Conservation (phyloP, 306 rosid genomes). For the Quercus mongolica region DNA sequence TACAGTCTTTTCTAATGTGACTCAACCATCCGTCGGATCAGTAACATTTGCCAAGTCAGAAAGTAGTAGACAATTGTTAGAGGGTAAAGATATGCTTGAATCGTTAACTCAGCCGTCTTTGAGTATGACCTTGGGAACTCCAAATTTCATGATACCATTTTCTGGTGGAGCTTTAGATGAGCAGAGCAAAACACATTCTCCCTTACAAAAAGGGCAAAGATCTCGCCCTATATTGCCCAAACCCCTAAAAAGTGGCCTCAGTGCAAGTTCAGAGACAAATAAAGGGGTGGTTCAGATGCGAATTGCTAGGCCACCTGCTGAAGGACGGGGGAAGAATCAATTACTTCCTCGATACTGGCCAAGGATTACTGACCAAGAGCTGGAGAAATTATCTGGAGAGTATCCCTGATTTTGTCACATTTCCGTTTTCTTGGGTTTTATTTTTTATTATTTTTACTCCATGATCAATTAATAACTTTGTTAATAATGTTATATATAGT, state of each 20-base stretch:
- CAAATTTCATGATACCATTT: conserved; percentile 49
- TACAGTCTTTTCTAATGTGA: conserved; percentile 45
- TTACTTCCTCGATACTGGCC: conserved; percentile 99
- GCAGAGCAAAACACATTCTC: conserved; percentile 52
- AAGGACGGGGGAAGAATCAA: conserved; percentile 90
- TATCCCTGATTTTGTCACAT: conserved; percentile 49
- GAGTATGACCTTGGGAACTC: conserved; percentile 70
- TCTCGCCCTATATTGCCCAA: conserved; percentile 73
- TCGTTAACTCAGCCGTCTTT: conserved; percentile 58
- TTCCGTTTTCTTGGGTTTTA: neutral
- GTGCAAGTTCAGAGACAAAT: conserved; percentile 46
- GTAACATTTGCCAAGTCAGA: conserved; percentile 50
- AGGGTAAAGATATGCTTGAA: conserved; percentile 46
- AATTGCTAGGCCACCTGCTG: conserved; percentile 89
- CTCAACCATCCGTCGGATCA: conserved; percentile 51
- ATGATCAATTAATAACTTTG: neutral
- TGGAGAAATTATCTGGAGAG: conserved; percentile 91
- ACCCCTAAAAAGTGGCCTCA: conserved; percentile 43
- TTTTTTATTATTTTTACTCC: conserved; percentile 2
- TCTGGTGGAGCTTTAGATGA: conserved; percentile 50
- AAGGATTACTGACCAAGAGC: conserved; percentile 90
- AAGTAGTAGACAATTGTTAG: conserved; percentile 46
- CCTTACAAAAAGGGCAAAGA: conserved; percentile 62
- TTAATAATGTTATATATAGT: neutral
- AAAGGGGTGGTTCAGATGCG: conserved; percentile 48